A percentile compares a stretch with the other conserved stretches of the same genome.
Evolutionary conservation across 2,329 filamentous ascomycete genomes (phyloP).

Genomic region (Stachybotrys chartarum): DNA sequence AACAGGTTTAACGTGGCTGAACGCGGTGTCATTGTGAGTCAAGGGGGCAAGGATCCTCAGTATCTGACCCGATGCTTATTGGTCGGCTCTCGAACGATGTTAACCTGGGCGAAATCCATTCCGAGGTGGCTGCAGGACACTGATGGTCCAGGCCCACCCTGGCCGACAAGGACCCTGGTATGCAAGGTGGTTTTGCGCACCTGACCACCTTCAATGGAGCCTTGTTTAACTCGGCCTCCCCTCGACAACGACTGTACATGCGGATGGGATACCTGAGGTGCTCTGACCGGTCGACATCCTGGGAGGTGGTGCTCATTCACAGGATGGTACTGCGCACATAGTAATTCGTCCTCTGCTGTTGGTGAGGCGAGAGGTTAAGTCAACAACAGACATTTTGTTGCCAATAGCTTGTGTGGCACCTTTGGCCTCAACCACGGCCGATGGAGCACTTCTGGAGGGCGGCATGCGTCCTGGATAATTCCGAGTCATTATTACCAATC

Average conservation of each 20-base stretch:
- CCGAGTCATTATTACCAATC: too few relatives aligned
- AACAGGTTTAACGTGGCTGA: background rate
- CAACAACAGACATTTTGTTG: too few relatives aligned
- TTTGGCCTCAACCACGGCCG: too few relatives aligned
- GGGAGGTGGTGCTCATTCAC: background rate
- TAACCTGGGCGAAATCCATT: background rate
- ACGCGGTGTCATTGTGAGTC: background rate
- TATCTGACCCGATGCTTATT: background rate
- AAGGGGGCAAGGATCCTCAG: background rate
- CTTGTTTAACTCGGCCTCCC: background rate
- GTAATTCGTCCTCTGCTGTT: too few relatives aligned
- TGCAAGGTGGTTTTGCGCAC: background rate
- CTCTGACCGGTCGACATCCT: background rate
- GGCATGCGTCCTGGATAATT: too few relatives aligned
- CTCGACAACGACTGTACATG: too few relatives aligned
- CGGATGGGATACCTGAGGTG: background rate
- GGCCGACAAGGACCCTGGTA: background rate
- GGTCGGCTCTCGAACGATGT: background rate
- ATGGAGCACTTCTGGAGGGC: too few relatives aligned
- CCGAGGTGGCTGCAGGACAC: background rate
- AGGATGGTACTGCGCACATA: too few relatives aligned
- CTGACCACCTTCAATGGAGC: background rate
- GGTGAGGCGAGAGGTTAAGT: too few relatives aligned
- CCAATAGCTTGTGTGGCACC: too few relatives aligned
- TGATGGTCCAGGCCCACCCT: background rate